A percentile compares a stretch with the other conserved stretches of the same genome.
These are phyloP conservation scores for Petrea volubilis DNA, from an alignment of 257 asterid species.

Conservation along the genomic window DNA sequence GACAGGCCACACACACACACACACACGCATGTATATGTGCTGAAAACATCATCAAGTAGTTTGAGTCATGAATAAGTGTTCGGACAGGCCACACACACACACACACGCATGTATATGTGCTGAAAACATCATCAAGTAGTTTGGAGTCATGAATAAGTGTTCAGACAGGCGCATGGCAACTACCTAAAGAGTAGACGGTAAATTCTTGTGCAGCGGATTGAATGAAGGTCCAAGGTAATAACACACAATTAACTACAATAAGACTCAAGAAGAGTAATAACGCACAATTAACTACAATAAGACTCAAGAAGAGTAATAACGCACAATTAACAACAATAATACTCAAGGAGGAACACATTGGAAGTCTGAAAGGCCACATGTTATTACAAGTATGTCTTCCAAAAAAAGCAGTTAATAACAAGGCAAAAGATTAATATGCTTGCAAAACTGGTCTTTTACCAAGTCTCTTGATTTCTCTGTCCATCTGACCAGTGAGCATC, in stretches of 20 bases:
- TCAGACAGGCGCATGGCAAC: too few relatives aligned
- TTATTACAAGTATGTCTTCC: conserved; percentile 28
- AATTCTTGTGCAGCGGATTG: too few relatives aligned
- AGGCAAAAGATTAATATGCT: conserved; percentile 36
- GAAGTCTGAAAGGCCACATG: conserved; percentile 17
- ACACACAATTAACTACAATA: neutral
- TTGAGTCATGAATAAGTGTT: too few relatives aligned
- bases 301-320: neutral
- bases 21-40: too few relatives aligned
- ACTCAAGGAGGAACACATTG: neutral
- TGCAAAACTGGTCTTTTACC: conserved; percentile 95
- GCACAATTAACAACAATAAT: neutral
- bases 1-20: too few relatives aligned
- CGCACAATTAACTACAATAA: neutral
- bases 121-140: too few relatives aligned
- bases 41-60: too few relatives aligned
- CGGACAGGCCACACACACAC: too few relatives aligned
- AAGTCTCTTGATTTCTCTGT: conserved; percentile 96
- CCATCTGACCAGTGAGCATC: conserved; percentile 94
- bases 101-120: too few relatives aligned
- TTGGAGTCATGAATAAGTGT: too few relatives aligned
- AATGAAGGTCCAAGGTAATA: too few relatives aligned
- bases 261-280: neutral
- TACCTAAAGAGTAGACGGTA: too few relatives aligned
- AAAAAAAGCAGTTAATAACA: neutral